Percentiles rank a stretch among this genome's conserved stretches.
phyloP scores from a whole-genome alignment of 2,329 filamentous ascomycete species.

The Xenoacremonium recifei region DNA sequence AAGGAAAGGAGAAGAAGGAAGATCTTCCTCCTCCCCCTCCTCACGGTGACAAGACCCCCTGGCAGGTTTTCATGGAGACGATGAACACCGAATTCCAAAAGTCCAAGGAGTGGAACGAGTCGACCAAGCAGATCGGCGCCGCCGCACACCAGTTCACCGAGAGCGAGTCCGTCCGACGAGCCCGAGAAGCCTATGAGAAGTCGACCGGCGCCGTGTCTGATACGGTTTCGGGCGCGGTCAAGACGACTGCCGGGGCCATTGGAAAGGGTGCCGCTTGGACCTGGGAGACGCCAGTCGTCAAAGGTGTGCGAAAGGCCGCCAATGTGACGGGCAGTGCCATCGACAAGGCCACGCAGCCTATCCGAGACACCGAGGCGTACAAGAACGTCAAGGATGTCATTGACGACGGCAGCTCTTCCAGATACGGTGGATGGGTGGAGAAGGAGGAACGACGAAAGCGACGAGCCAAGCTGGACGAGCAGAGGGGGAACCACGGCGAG shows the following conservation, averaged over 20 bases:
- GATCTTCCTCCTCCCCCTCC: slow-evolving; percentile 84
- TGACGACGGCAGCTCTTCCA: slow-evolving; percentile 92
- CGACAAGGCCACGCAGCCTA: slow-evolving; percentile 91
- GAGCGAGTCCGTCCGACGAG: slow-evolving; percentile 85
- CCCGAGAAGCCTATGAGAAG: slow-evolving; percentile 81
- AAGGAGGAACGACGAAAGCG: slow-evolving; percentile 87
- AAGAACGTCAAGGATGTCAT: slow-evolving; percentile 95
- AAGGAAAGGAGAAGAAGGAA: slow-evolving; percentile 62
- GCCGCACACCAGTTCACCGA: slow-evolving; percentile 89
- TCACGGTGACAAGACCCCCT: slow-evolving; percentile 96
- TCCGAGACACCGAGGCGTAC: slow-evolving; percentile 91
- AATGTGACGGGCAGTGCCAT: slow-evolving; percentile 82
- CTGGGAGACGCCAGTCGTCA: slow-evolving; percentile 92
- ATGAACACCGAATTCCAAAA: slow-evolving; percentile 90
- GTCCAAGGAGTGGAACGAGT: slow-evolving; percentile 99
- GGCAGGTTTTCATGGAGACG: slow-evolving; percentile 99
- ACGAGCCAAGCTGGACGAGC: slow-evolving; percentile 71
- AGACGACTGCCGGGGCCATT: slow-evolving; percentile 80
- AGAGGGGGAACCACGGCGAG: slow-evolving; percentile 51
- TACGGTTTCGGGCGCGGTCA: slow-evolving; percentile 76
- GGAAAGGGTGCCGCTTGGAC: slow-evolving; percentile 94
- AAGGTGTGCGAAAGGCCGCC: slow-evolving; percentile 84
- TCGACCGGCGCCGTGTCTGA: slow-evolving; percentile 80
- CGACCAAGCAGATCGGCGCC: slow-evolving; percentile 88
- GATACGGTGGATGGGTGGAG: slow-evolving; percentile 95